Conservation (phyloP, 2,329 filamentous ascomycete species). For the Ascochyta koolunga region DNA sequence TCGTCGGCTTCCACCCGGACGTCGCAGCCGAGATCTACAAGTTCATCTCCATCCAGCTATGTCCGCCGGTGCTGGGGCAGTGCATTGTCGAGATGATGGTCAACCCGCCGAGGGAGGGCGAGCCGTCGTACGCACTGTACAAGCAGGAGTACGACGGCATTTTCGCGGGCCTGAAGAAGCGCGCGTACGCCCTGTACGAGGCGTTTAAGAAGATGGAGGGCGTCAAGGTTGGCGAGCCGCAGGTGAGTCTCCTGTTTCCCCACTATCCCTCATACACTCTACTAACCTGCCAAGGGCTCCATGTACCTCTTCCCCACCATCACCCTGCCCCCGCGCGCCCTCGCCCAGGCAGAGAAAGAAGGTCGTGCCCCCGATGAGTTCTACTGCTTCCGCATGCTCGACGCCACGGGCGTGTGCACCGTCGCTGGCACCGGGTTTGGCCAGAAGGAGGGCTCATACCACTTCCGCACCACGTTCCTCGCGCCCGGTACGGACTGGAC, state of each 20-base stretch:
- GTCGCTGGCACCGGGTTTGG: slow-evolving; percentile 93
- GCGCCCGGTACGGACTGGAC: slow-evolving; percentile 97
- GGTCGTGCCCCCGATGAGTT: slow-evolving; percentile 85
- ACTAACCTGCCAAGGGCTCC: slow-evolving; percentile 66
- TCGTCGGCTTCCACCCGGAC: slow-evolving; percentile 82
- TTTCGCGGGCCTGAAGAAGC: slow-evolving; percentile 75
- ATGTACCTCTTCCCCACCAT: slow-evolving; percentile 99
- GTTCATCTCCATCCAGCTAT: slow-evolving; percentile 96
- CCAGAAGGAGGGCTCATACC: slow-evolving; percentile 86
- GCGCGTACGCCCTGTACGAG: slow-evolving; percentile 84
- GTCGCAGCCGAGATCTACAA: slow-evolving; percentile 97
- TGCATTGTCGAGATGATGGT: slow-evolving; percentile 98
- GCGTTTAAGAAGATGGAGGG: slow-evolving; percentile 96
- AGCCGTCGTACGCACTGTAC: slow-evolving; percentile 85
- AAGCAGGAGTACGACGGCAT: slow-evolving; percentile 83
- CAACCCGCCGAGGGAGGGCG: slow-evolving; percentile 84
- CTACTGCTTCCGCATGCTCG: slow-evolving; percentile 88
- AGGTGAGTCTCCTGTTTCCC: slow-evolving; percentile 51
- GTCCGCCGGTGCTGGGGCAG: slow-evolving; percentile 92
- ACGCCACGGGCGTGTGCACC: slow-evolving; percentile 92
- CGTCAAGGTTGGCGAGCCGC: slow-evolving; percentile 85
- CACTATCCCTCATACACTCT: not conserved
- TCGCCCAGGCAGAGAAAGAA: slow-evolving; percentile 75
- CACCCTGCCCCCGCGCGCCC: slow-evolving; percentile 74
- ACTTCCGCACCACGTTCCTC: slow-evolving; percentile 96